phyloP scores from a whole-genome alignment of 1,284 basidiomycete species.

The Trichosporon sp. region DNA sequence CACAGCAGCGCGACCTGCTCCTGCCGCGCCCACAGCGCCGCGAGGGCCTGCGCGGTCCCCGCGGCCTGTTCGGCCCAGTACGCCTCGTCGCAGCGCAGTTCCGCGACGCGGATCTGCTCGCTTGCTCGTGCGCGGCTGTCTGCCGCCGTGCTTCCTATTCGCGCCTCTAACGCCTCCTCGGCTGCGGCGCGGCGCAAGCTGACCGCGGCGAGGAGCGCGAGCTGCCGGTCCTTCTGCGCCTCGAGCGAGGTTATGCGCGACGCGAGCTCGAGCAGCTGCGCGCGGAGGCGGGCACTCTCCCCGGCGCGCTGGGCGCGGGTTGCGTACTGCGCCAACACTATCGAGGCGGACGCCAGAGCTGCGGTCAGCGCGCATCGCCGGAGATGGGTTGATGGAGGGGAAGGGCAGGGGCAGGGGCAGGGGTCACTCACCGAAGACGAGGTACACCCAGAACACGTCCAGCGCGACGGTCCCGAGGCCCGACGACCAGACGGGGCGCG shows the following conservation, averaged over 20 bases:
- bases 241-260: background rate
- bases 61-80: background rate
- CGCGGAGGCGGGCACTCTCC: no score
- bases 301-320: background rate
- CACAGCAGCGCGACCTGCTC: background rate
- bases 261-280: background rate
- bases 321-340: background rate
- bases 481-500: no score
- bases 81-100: background rate
- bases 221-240: background rate
- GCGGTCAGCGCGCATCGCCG: background rate
- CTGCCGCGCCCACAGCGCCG: background rate
- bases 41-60: background rate
- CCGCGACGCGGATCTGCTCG: background rate
- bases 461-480: background rate
- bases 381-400: background rate
- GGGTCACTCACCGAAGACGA: background rate
- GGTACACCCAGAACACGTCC: background rate
- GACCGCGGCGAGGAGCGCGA: background rate
- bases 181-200: background rate
- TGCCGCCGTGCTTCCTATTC: no score
- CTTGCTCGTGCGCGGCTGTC: no score
- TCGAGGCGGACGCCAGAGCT: background rate
- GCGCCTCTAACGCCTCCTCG: background rate
- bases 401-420: no score